Evolutionary conservation across 2,329 filamentous ascomycete species (phyloP), one percentile per base, ranked within the genome.

Genomic region (Arthrobotrys musiformis): DNA sequence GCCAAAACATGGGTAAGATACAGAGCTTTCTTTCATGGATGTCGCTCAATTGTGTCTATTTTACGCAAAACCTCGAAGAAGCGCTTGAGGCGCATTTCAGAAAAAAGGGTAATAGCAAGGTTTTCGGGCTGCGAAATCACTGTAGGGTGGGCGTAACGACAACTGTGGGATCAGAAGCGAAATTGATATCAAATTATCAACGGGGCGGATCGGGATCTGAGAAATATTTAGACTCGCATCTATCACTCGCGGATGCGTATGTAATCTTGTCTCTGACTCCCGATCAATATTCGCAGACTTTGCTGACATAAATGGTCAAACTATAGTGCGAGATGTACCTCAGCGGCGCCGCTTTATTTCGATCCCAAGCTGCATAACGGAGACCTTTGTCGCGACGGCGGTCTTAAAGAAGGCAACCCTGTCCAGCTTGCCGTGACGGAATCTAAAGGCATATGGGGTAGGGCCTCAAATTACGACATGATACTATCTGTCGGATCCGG

Each of bases 371-470:
- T 11, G 17, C 46, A 48, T n/a, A 26, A 22, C 6, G 66, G 52
- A 11, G 6, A 8, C 19, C 2, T 13, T 7, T 69, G 54, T 37
- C 40, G 42, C 5, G 66, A 69, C 6, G 66, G 66, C 8, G 66
- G 52, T 4, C 66, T 69, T 19, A 69, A 69, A 26, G 66, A 35
- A 11, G 52, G 42, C 17, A 69, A 69, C 11, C 66, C 66, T 2
- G 13, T 69, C 24, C 52, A 61, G 0, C n/a, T 50, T 4, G 54
- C 54, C 6, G 9, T 48, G 0, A 28, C 26, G 8, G 66, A 69
- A 15, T 46, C 66, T 2, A 48, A 30, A 30, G 2, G 9, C 11
- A 50, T 69, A 0, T 69, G 66, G 66, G 54, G 26, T 4, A 11
- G 5, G 15, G 0, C 19, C 11, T 19, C 33, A 4, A 35, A n/a